These are phyloP conservation scores for Spergularia azorica DNA, from an alignment of 179 eudicot species.

Conservation along the genomic window DNA sequence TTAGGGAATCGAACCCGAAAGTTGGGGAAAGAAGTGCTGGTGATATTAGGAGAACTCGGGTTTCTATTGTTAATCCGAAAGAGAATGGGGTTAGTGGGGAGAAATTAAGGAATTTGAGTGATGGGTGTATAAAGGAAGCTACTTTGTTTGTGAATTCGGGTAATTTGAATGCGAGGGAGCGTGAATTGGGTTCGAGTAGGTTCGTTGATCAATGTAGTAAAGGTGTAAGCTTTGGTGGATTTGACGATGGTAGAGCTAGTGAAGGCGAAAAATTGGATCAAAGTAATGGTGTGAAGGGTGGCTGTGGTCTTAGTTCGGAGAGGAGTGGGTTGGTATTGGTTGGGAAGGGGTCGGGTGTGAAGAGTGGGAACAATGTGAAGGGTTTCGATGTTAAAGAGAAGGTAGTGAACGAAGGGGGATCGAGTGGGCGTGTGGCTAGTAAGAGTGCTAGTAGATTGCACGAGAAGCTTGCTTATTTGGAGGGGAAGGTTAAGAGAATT, in stretches of 20 bases:
- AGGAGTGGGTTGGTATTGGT: conserved; percentile 16
- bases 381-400: conserved; percentile 32
- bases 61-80: conserved; percentile 14
- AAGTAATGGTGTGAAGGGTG: conserved; percentile 15
- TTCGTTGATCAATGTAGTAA: conserved; percentile 7
- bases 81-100: conserved; percentile 13
- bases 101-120: conserved; percentile 10
- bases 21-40: conserved; percentile 17
- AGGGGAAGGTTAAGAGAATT: conserved; percentile 89
- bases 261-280: conserved; percentile 19
- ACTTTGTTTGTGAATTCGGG: conserved; percentile 14
- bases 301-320: conserved; percentile 4
- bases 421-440: conserved; percentile 32
- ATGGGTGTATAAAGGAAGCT: conserved; percentile 7
- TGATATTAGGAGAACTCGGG: conserved; percentile 27
- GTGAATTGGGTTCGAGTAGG: conserved; percentile 11
- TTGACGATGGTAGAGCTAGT: conserved; percentile 10
- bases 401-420: conserved; percentile 35
- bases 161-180: conserved; percentile 9
- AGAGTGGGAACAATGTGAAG: conserved; percentile 21
- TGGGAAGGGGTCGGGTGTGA: conserved; percentile 27
- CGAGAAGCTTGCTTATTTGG: conserved; percentile 88
- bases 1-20: conserved; percentile 31
- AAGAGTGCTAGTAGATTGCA: conserved; percentile 76
- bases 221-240: conserved; percentile 22